phyloP scores from a whole-genome alignment of 495 filamentous ascomycete genomes.

The Aspergillus avenaceus region DNA sequence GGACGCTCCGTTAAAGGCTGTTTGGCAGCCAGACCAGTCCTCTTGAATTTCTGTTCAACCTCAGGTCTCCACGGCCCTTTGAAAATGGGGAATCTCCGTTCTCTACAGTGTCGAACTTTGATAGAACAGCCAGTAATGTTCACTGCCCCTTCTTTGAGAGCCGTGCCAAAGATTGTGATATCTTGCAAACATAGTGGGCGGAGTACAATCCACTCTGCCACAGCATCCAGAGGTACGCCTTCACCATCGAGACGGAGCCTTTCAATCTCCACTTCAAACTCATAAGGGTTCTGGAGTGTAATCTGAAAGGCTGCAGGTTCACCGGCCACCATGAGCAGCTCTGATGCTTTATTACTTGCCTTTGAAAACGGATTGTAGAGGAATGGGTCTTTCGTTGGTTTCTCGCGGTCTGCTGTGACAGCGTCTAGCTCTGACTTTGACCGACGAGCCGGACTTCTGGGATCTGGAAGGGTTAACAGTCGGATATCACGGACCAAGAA shows the following conservation, averaged over 20 bases:
- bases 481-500: constrained; percentile 84
- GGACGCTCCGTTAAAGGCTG: constrained; percentile 51
- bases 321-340: constrained; percentile 68
- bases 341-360: constrained; percentile 53
- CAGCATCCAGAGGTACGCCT: constrained; percentile 64
- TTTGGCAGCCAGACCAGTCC: constrained; percentile 61
- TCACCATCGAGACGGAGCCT: constrained; percentile 69
- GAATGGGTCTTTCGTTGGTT: constrained; percentile 72
- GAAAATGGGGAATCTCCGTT: constrained; percentile 81
- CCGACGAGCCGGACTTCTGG: constrained; percentile 64
- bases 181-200: constrained; percentile 78
- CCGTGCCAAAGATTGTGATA: constrained; percentile 65
- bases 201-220: constrained; percentile 60
- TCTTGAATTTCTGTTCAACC: constrained; percentile 68
- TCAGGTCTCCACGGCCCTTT: constrained; percentile 68
- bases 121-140: constrained; percentile 75
- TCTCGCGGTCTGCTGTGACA: constrained; percentile 45
- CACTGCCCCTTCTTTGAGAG: constrained; percentile 60
- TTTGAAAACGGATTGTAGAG: constrained; percentile 89
- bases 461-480: constrained; percentile 50
- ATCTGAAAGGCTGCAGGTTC: constrained; percentile 74
- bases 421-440: constrained; percentile 66
- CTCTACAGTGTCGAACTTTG: constrained; percentile 74
- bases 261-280: constrained; percentile 87
- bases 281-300: constrained; percentile 88